Base-by-base conservation (phyloP, 768 basidiomycete species). In the Nidularia pulvinata region DNA sequence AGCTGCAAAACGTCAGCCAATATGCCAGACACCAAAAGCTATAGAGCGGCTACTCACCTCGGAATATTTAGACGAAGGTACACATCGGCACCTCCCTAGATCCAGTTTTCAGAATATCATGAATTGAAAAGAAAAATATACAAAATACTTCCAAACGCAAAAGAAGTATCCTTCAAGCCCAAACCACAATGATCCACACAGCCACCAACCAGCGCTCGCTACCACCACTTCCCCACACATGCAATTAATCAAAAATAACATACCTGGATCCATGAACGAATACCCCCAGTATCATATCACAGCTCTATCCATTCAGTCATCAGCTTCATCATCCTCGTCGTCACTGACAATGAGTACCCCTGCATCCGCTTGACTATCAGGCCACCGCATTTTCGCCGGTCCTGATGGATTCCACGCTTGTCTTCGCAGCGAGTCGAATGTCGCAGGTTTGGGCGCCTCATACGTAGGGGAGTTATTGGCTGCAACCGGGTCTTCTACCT, bases 321-420 rank as follows among this genome's bases (percentile, higher is more conserved):
- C 16, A 11, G 33, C 33, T 58, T 55, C 59, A 19, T 60, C 54
- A 49, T 62, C 63, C 47, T 65, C 61, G 44, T 61, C 62, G 46
- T 66, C 80, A 61, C 80, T 83, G 57, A 83, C 64, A 36, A 78
- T 73, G 51, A 83, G 63, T 52, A 83, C 69, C 42, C 74, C 71
- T 19, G 66, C 66, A 36, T 75, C 71, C 46, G 72, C 69, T 49
- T 64, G 61, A 53, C 69, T 73, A 46, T 72, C 74, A 16, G 80
- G 81, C 83, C 83, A 84, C 36, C 67, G 67, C 46, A 67, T 62
- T 54, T 59, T 66, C 53, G 61, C 61, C 52, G 56, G 57, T 48
- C 57, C 49, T 48, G 44, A 55, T 45, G 32, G 32, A 32, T 37
- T 48, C 48, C 46, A 51, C 52, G 52, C 19, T 19, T 19, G 51